Base-by-base conservation (phyloP, 805 yeast genomes). In the Wickerhamomyces strasburgensis region DNA sequence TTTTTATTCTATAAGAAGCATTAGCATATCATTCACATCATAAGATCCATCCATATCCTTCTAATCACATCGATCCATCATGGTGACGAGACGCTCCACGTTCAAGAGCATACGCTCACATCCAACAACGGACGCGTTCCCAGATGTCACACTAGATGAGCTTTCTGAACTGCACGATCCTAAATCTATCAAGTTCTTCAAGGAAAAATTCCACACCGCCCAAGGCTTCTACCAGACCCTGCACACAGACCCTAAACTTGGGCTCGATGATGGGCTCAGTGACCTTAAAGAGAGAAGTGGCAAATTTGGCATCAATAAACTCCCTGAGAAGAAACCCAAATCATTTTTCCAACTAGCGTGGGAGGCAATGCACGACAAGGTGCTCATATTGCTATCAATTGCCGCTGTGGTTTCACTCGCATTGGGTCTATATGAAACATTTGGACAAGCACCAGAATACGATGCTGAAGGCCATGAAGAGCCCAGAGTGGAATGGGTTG, bases 401-500 rank as follows among this genome's bases (percentile, higher is more conserved):
- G 97, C 97, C 0, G 98, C 98, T 3, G 64, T 87, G 3, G 76
- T 93, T 4, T 88, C 98, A 0, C 70, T 93, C 34, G 90, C 95
- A 0, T 64, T 93, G 34, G 99, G 98, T 0, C 68, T 93, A 6
- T 93, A 93, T 58, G 95, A 93, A 61, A 80, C 95, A 2, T 83
- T 88, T 64, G 96, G 94, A 29, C 84, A 84, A 47, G 88, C 82
- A 0, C 69, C 85, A 0, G 78, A 76, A 54, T 74, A 73, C 50
- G 96, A 90, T 58, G 78, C 73, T 5, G 85, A 86, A 46, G 95
- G 96, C 19, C 69, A 76, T 16, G 68, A 76, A 15, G 59, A 78
- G 38, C 96, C 97, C 14, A 75, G 79, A 51, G 94, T 93, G 23
- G 96, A 90, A 52, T 93, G 98, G 97, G 96, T 94, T 33, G 99